Evolutionary conservation across 2,329 filamentous ascomycete genomes (phyloP).

Genomic region (Pseudopyricularia cyperi): DNA sequence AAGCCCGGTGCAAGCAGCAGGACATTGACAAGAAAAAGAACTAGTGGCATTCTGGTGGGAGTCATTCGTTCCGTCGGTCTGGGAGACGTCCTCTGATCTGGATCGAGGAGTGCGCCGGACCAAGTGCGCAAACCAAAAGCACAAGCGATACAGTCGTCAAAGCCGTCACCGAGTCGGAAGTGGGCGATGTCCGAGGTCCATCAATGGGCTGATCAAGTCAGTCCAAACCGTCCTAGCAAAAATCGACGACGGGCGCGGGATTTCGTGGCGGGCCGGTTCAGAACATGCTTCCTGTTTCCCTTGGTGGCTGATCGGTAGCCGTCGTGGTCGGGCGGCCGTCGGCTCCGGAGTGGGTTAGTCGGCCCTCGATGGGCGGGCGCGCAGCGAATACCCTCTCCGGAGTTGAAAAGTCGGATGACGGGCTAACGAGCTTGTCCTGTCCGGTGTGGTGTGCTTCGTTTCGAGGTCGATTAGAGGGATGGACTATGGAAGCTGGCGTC

Average conservation of each 20-base stretch:
- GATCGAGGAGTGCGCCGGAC: neutral
- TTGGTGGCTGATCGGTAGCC: neutral
- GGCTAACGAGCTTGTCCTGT: too few relatives aligned
- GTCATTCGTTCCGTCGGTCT: neutral
- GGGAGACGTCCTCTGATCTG: neutral
- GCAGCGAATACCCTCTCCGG: too few relatives aligned
- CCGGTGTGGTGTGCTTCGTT: too few relatives aligned
- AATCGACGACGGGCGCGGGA: neutral
- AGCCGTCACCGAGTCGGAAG: neutral
- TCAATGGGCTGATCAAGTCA: neutral
- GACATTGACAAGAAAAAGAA: constrained; percentile 9
- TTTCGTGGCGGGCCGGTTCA: neutral
- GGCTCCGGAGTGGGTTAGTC: too few relatives aligned
- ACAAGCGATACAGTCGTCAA: neutral
- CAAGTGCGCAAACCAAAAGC: neutral
- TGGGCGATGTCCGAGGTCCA: neutral
- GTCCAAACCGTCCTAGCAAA: neutral
- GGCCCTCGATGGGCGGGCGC: too few relatives aligned
- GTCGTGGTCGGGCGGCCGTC: too few relatives aligned
- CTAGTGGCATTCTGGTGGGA: neutral
- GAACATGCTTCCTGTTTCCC: neutral
- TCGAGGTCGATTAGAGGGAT: too few relatives aligned
- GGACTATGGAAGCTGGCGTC: too few relatives aligned
- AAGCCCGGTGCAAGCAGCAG: constrained; percentile 10
- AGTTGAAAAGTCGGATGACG: too few relatives aligned